phyloP scores from a whole-genome alignment of 1,284 basidiomycete species.

The Golubevia pallescens region DNA sequence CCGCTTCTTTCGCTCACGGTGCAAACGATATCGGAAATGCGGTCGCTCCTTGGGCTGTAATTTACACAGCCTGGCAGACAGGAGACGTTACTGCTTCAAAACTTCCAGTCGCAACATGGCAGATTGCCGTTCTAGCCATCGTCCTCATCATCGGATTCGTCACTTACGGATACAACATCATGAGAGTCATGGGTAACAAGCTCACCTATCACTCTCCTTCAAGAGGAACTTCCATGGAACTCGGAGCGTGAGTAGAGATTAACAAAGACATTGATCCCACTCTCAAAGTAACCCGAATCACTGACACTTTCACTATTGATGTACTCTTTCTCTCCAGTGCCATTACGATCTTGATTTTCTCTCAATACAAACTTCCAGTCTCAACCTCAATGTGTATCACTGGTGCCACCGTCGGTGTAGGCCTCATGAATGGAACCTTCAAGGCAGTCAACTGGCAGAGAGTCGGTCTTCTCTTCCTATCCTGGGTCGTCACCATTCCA shows the following conservation, averaged over 20 bases:
- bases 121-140: conserved; percentile 26
- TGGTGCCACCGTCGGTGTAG: conserved; percentile 67
- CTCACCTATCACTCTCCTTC: conserved; percentile 35
- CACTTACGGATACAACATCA: conserved; percentile 30
- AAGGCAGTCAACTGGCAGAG: conserved; percentile 65
- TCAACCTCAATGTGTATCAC: conserved; percentile 67
- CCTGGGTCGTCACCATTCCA: conserved; percentile 34
- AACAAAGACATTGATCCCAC: no score
- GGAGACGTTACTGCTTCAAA: conserved; percentile 10
- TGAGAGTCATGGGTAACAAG: conserved; percentile 32
- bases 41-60: conserved; percentile 28
- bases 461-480: conserved; percentile 34
- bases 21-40: conserved; percentile 36
- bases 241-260: conserved; percentile 28
- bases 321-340: conserved; percentile 4
- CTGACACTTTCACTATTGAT: no score
- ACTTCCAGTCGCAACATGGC: conserved; percentile 25
- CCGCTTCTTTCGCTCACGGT: conserved; percentile 33
- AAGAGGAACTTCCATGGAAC: conserved; percentile 34
- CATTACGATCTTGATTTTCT: conserved; percentile 17
- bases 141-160: conserved; percentile 29
- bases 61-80: conserved; percentile 27
- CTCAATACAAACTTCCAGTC: conserved; percentile 58
- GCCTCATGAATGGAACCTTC: conserved; percentile 64
- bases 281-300: conserved; percentile 1